phyloP scores from a whole-genome alignment of 2,329 filamentous ascomycete genomes.

The Alternaria ethzedia region DNA sequence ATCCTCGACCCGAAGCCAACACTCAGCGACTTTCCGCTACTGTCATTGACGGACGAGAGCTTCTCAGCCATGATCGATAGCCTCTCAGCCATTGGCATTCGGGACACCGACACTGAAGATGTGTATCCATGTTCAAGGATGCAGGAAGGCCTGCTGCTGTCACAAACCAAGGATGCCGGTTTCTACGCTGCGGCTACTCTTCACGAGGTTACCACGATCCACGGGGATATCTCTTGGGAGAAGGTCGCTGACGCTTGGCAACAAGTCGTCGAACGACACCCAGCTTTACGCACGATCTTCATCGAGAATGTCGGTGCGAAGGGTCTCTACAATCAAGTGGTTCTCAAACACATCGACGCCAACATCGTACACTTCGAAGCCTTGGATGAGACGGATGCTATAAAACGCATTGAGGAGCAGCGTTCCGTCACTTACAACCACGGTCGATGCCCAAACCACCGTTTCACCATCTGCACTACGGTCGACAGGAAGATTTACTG shows the following conservation, averaged over 20 bases:
- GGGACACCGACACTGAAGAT: slow-evolving; percentile 50
- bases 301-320: slow-evolving; percentile 37
- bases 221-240: slow-evolving; percentile 18
- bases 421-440: slow-evolving; percentile 32
- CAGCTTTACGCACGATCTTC: slow-evolving; percentile 41
- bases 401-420: slow-evolving; percentile 28
- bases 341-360: slow-evolving; percentile 33
- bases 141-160: slow-evolving; percentile 42
- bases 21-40: slow-evolving; percentile 54
- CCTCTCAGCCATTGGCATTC: slow-evolving; percentile 47
- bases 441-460: slow-evolving; percentile 37
- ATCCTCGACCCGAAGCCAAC: slow-evolving; percentile 45
- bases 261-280: slow-evolving; percentile 37
- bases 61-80: slow-evolving; percentile 51
- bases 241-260: slow-evolving; percentile 35
- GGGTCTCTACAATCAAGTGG: slow-evolving; percentile 43
- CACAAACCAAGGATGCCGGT: slow-evolving; percentile 38
- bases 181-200: slow-evolving; percentile 43
- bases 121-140: slow-evolving; percentile 42
- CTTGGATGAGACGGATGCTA: slow-evolving; percentile 25
- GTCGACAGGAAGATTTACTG: slow-evolving; percentile 28
- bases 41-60: slow-evolving; percentile 52
- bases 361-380: slow-evolving; percentile 36
- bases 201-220: slow-evolving; percentile 31
- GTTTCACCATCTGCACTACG: slow-evolving; percentile 41